Evolutionary conservation across 2,329 filamentous ascomycete genomes (phyloP), one percentile per base, ranked within the genome.

Genomic region (Alternaria incomplexa): DNA sequence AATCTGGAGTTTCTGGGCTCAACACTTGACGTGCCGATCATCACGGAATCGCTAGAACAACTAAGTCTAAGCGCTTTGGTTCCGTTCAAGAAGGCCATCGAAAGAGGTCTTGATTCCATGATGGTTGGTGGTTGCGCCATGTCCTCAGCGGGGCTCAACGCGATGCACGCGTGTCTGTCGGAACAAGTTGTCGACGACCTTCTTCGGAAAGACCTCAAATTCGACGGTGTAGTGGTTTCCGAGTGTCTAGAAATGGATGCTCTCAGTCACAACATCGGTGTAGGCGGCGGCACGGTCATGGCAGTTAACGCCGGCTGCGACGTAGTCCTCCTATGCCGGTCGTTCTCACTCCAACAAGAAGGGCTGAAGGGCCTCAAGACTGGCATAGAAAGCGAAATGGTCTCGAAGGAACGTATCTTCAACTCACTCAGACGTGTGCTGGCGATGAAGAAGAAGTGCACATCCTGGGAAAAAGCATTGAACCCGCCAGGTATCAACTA

Each of bases 171-270:
- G 28, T 98, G 93, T 77, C 84, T 98, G 3, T 96, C 93, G 0
- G 91, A 97, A 70, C 93, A 97, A 78, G 93, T 98, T 1, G 93
- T 98, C 4, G 92, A 97, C 74, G 93, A 96, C 62, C 82, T 97
- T 22, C 84, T 98, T 4, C 88, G 95, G n/a, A 91, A 91, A 63
- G 93, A 97, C 68, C 86, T 98, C 23, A 91, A 91, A 3, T 98
- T 98, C 72, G 88, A 93, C 53, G 95, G 95, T 1, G 94, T 98
- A 3, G 93, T 96, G 23, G 93, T 98, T 53, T 97, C 94, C 0
- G 95, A 98, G 76, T 98, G 95, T 69, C 83, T 98, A 8, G 95
- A 97, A 78, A 98, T 98, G 95, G 94, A 97, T 75, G 93, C 94
- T 0, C 86, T 98, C 9, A 96, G 93, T 67, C 93, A 97, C 75